These are phyloP conservation scores for Helminthosporium solani DNA, from an alignment of 2,329 filamentous ascomycete genomes.

Conservation along the genomic window DNA sequence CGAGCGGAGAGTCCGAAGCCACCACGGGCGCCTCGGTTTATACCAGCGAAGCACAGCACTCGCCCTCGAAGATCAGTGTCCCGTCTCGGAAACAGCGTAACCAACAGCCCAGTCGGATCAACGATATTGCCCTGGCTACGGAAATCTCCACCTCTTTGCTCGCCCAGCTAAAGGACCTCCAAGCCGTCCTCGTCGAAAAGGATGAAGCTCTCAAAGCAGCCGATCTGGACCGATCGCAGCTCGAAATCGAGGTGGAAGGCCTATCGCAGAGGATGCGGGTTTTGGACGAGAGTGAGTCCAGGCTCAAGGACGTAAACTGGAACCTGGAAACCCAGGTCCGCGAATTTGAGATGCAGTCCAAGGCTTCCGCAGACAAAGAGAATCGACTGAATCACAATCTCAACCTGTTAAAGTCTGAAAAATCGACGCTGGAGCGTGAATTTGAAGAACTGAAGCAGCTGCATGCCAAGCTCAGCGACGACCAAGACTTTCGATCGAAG, in stretches of 20 bases:
- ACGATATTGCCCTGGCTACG: conserved; percentile 97
- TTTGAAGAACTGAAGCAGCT: conserved; percentile 84
- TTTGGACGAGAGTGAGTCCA: conserved; percentile 89
- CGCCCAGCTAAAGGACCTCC: conserved; percentile 88
- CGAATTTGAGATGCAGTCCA: conserved; percentile 71
- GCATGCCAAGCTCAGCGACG: conserved; percentile 77
- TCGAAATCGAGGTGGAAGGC: conserved; percentile 80
- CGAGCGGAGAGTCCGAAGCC: conserved; percentile 53
- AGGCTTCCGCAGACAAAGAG: conserved; percentile 78
- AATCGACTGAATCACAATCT: conserved; percentile 76
- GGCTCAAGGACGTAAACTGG: conserved; percentile 99
- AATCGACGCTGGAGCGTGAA: conserved; percentile 76
- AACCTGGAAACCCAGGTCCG: conserved; percentile 90
- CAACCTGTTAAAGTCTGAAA: conserved; percentile 69
- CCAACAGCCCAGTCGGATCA: conserved; percentile 81
- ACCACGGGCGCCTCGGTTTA: conserved; percentile 53
- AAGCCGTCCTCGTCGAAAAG: conserved; percentile 79
- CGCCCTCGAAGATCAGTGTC: conserved; percentile 84
- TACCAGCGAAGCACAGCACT: conserved; percentile 78
- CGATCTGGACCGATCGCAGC: conserved; percentile 71
- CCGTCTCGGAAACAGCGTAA: conserved; percentile 88
- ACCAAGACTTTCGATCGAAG: conserved; percentile 74
- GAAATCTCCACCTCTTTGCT: conserved; percentile 95
- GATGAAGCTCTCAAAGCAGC: conserved; percentile 80
- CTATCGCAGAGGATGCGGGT: conserved; percentile 77